A percentile compares a stretch with the other conserved stretches of the same genome.
These are phyloP conservation scores for Madurella mycetomatis DNA, from an alignment of 2,329 filamentous ascomycete genomes.

Conservation along the genomic window DNA sequence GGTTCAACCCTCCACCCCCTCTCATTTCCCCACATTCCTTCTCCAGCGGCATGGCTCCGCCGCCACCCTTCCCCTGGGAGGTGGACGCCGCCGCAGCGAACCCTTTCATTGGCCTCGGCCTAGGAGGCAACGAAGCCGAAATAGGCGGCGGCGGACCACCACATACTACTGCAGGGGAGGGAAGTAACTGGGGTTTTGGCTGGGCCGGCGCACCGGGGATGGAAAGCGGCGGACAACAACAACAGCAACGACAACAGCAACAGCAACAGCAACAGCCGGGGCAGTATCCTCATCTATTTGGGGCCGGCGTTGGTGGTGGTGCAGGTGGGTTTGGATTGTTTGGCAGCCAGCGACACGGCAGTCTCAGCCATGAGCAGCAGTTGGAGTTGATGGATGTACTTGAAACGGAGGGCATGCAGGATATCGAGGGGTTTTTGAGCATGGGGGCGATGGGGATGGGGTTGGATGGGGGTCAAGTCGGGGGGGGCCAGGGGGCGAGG, in stretches of 20 bases:
- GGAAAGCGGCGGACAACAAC: neutral
- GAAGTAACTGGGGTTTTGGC: neutral
- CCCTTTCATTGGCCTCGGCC: conserved; percentile 23
- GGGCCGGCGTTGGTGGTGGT: neutral
- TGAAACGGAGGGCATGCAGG: conserved; percentile 61
- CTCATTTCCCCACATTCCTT: conserved; percentile 52
- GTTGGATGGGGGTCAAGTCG: neutral
- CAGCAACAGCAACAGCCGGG: neutral
- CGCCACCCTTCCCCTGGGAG: conserved; percentile 36
- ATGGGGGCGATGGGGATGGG: conserved; percentile 27
- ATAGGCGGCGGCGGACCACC: neutral
- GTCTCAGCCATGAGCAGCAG: conserved; percentile 75
- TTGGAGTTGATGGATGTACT: conserved; percentile 76
- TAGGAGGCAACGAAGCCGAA: conserved; percentile 7
- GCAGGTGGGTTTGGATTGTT: conserved; percentile 13
- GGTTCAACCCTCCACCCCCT: conserved; percentile 50
- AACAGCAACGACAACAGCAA: neutral
- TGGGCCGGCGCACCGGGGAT: neutral
- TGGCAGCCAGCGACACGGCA: conserved; percentile 56
- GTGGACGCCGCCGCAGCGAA: conserved; percentile 28
- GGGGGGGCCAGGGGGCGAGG: neutral
- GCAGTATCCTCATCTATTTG: neutral
- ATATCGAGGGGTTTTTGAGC: conserved; percentile 58
- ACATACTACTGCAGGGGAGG: no score
- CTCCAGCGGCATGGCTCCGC: conserved; percentile 38